Conservation (phyloP, 140 eudicot genomes). For the Bidens hawaiensis region DNA sequence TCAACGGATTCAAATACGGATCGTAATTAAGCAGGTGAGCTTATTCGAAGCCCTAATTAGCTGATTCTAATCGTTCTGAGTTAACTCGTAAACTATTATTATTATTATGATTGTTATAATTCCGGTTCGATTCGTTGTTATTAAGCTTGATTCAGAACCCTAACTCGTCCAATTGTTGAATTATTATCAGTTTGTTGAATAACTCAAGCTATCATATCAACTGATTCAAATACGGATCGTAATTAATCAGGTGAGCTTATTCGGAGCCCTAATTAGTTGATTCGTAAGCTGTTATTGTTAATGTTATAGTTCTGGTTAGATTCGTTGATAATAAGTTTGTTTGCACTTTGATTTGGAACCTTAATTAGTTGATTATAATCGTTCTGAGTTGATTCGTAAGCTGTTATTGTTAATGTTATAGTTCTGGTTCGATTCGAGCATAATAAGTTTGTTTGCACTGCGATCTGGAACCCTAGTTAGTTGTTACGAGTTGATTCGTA, state of each 20-base stretch:
- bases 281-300: too few relatives aligned
- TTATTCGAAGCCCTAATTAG: neutral
- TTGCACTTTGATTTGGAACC: slow-evolving; percentile 20
- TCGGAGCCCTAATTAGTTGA: too few relatives aligned
- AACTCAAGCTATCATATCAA: neutral
- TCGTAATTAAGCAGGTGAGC: slow-evolving; percentile 13
- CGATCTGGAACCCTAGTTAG: slow-evolving; percentile 12
- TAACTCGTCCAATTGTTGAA: too few relatives aligned
- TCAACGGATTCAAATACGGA: slow-evolving; percentile 1
- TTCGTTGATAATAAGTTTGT: neutral
- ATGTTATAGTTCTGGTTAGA: neutral
- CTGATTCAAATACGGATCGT: too few relatives aligned
- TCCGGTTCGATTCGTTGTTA: too few relatives aligned
- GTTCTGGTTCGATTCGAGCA: neutral
- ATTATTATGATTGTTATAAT: neutral
- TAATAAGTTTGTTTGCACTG: slow-evolving; percentile 12
- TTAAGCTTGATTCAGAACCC: too few relatives aligned
- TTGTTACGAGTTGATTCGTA: neutral
- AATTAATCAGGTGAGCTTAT: too few relatives aligned
- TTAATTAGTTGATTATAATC: slow-evolving; percentile 11
- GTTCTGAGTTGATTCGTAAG: too few relatives aligned
- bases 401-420: neutral
- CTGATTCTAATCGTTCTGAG: neutral
- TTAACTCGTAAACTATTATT: neutral
- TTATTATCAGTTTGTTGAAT: too few relatives aligned